Evolutionary conservation across 208 protist genomes (phyloP).

Genomic region (Wallacemonas collosoma): DNA sequence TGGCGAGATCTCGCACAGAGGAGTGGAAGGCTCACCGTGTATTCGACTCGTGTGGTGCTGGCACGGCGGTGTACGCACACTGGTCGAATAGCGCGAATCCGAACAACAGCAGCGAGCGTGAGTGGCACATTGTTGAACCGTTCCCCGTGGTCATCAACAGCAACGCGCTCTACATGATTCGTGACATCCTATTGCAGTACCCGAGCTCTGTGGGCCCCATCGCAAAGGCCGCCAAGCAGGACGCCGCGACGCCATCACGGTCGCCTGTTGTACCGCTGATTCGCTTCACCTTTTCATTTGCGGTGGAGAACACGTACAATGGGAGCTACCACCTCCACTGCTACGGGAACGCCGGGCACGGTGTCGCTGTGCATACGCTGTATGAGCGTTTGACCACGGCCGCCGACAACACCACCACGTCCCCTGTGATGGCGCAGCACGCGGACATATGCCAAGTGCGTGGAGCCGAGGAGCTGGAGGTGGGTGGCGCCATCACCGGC

Average conservation of each 20-base stretch:
- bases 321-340: conserved; percentile 39
- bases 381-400: conserved; percentile 10
- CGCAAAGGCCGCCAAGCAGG: too few relatives aligned
- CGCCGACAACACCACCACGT: not conserved
- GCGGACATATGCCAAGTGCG: not conserved
- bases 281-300: conserved; percentile 18
- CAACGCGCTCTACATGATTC: conserved; percentile 11
- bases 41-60: conserved; percentile 36
- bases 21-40: conserved; percentile 4
- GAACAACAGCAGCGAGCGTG: not conserved
- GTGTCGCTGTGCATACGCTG: conserved; percentile 24
- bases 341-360: conserved; percentile 28
- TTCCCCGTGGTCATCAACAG: conserved; percentile 12
- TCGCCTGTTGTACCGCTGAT: not conserved
- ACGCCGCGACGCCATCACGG: too few relatives aligned
- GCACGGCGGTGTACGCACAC: conserved; percentile 30
- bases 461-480: not conserved
- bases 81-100: not conserved
- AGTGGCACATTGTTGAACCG: conserved; percentile 2
- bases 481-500: too few relatives aligned
- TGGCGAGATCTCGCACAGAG: too few relatives aligned
- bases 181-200: not conserved
- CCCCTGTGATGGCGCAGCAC: conserved; percentile 12
- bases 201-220: not conserved
- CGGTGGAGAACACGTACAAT: conserved; percentile 20